Conservation (phyloP, 2,329 filamentous ascomycete species). For the Trichoderma oligosporum region DNA sequence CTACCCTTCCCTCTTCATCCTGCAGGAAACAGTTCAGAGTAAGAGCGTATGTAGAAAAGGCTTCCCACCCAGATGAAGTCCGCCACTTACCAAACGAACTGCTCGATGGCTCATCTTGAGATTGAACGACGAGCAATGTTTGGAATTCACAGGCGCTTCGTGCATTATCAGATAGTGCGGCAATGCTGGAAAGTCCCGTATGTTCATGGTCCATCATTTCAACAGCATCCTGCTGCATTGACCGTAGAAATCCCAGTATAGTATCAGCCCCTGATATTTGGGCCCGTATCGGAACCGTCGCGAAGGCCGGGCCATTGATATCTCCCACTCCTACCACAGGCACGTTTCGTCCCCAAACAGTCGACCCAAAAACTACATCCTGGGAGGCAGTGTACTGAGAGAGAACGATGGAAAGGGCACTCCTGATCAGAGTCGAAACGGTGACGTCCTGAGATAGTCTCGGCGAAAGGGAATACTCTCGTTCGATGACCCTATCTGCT, state of each 20-base stretch:
- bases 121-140: slow-evolving; percentile 8
- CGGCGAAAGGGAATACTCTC: too few species aligned
- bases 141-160: slow-evolving; percentile 13
- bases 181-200: slow-evolving; percentile 9
- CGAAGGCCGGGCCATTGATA: slow-evolving; percentile 9
- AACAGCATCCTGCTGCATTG: background rate
- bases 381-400: slow-evolving; percentile 3
- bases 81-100: too few species aligned
- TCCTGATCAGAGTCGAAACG: slow-evolving; percentile 1
- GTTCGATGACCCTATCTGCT: too few species aligned
- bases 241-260: background rate
- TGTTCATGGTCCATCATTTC: slow-evolving; percentile 16
- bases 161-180: background rate
- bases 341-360: slow-evolving; percentile 10
- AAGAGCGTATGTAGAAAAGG: too few species aligned
- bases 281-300: slow-evolving; percentile 7
- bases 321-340: slow-evolving; percentile 7
- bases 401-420: background rate
- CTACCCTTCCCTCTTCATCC: too few species aligned
- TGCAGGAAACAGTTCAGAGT: too few species aligned
- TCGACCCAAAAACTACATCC: slow-evolving; percentile 14
- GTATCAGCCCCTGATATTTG: background rate
- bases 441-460: too few species aligned
- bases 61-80: too few species aligned
- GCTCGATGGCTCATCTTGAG: too few species aligned